A percentile compares a stretch with the other conserved stretches of the same genome.
phyloP scores from a whole-genome alignment of 768 basidiomycete genomes.

The Holtermanniella nyarrowii region DNA sequence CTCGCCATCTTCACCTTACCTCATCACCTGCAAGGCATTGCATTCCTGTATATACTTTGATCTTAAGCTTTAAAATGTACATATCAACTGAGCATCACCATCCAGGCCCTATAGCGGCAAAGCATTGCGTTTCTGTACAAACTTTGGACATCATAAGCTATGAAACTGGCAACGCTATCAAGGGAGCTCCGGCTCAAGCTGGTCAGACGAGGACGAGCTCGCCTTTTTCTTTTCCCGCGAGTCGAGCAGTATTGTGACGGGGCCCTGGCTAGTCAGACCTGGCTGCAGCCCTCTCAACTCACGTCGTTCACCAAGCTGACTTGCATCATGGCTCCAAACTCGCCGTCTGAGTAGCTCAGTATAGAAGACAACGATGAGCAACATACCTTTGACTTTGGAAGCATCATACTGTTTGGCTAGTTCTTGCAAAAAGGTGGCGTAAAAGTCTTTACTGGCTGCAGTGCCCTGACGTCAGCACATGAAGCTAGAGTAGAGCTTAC shows the following conservation, averaged over 20 bases:
- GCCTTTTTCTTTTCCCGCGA: constrained; percentile 6
- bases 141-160: too few species aligned
- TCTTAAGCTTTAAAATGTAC: too few species aligned
- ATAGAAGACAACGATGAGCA: neutral
- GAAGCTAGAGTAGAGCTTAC: constrained; percentile 44
- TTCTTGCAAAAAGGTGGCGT: constrained; percentile 60
- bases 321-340: constrained; percentile 93
- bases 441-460: constrained; percentile 58
- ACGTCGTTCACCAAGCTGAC: constrained; percentile 82
- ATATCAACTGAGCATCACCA: too few species aligned
- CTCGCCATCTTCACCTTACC: too few species aligned
- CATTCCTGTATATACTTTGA: too few species aligned
- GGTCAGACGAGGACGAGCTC: neutral
- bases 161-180: too few species aligned
- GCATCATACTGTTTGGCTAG: constrained; percentile 58
- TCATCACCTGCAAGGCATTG: too few species aligned
- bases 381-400: constrained; percentile 67
- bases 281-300: too few species aligned
- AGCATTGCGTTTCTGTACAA: too few species aligned
- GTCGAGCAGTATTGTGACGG: constrained; percentile 29
- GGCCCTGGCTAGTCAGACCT: too few species aligned
- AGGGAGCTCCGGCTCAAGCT: too few species aligned
- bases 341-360: constrained; percentile 54
- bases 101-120: too few species aligned
- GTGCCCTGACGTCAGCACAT: constrained; percentile 46